Conservation (phyloP, 2,329 filamentous ascomycete genomes). For the Penicillium sp. region DNA sequence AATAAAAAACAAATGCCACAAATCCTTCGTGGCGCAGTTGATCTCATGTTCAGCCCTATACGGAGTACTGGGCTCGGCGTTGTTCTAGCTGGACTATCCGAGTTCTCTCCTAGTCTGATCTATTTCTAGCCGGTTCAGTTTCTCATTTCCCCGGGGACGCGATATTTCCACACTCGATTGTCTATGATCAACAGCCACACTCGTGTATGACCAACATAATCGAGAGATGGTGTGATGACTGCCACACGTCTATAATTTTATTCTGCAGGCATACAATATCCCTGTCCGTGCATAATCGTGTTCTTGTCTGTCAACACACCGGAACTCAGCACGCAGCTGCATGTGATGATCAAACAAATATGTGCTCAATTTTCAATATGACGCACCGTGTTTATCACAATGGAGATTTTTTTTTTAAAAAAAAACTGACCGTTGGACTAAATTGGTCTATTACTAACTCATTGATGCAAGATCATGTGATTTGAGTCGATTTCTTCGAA, state of each 20-base stretch:
- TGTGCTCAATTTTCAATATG: neutral
- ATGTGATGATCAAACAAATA: neutral
- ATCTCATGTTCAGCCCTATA: slow-evolving; percentile 7
- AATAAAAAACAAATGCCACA: no score
- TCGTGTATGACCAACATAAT: neutral
- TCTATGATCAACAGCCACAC: neutral
- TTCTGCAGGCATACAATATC: neutral
- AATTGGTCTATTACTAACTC: neutral
- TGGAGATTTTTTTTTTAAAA: neutral
- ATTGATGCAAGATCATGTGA: neutral
- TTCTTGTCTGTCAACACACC: neutral
- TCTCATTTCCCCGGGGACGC: neutral
- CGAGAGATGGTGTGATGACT: neutral
- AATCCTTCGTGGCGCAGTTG: neutral
- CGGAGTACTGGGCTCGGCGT: neutral
- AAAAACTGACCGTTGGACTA: neutral
- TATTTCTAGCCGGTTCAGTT: neutral
- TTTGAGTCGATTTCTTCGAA: neutral
- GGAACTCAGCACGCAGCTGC: neutral
- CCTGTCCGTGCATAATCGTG: neutral
- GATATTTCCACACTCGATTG: neutral
- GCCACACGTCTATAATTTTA: neutral
- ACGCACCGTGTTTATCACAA: neutral
- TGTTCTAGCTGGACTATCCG: neutral
- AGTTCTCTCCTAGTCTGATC: neutral